Evolutionary conservation across 1,284 basidiomycete species (phyloP).

Genomic region (Volvariella surrecta): DNA sequence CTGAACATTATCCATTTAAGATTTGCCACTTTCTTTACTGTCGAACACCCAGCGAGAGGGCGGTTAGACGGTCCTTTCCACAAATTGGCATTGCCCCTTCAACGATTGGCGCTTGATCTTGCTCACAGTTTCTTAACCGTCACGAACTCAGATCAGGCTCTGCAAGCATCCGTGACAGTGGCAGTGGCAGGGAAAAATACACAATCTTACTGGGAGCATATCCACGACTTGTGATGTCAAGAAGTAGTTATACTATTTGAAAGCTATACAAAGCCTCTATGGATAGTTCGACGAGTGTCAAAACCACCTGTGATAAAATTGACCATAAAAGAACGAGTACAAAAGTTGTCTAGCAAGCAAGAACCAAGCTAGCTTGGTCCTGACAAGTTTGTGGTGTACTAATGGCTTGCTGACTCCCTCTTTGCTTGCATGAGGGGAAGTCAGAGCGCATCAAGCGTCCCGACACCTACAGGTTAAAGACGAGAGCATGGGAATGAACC

Average conservation of each 20-base stretch:
- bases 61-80: constrained; percentile 65
- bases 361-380: too few species aligned
- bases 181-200: constrained; percentile 32
- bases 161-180: constrained; percentile 28
- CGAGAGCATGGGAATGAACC: constrained; percentile 12
- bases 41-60: constrained; percentile 64
- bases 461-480: constrained; percentile 6
- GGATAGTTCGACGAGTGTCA: too few species aligned
- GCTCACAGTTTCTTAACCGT: constrained; percentile 18
- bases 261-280: too few species aligned
- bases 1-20: constrained; percentile 56
- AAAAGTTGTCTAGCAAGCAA: too few species aligned
- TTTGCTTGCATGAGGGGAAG: neutral
- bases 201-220: constrained; percentile 33
- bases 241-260: neutral
- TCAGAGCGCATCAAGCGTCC: neutral
- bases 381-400: too few species aligned
- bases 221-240: constrained; percentile 6
- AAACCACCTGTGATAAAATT: too few species aligned
- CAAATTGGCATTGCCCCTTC: constrained; percentile 40
- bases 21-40: constrained; percentile 70
- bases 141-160: constrained; percentile 2
- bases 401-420: too few species aligned
- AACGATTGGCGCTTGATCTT: constrained; percentile 30
- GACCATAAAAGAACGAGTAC: too few species aligned